Conservation (phyloP, 352 stramenopile genomes). For the Phytophthora lateralis region DNA sequence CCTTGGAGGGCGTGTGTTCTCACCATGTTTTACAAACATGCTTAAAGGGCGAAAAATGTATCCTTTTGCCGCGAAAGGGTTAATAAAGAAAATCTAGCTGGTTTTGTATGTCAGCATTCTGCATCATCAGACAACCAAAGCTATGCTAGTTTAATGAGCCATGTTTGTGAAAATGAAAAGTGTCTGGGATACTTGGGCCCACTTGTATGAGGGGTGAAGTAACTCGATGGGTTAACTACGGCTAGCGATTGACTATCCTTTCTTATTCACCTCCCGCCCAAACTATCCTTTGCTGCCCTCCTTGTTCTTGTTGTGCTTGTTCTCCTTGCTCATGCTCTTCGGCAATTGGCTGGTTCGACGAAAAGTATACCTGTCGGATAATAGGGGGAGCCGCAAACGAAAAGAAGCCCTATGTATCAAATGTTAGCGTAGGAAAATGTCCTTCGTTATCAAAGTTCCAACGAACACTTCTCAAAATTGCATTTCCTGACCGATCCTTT, state of each 20-base stretch:
- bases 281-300: neutral
- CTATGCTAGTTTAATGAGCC: too few relatives aligned
- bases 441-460: too few relatives aligned
- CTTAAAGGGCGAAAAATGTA: neutral
- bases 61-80: neutral
- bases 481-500: neutral
- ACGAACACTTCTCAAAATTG: too few relatives aligned
- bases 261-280: neutral
- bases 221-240: too few relatives aligned
- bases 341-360: neutral
- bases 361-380: neutral
- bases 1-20: neutral
- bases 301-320: neutral
- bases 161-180: too few relatives aligned
- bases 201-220: too few relatives aligned
- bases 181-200: too few relatives aligned
- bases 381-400: neutral
- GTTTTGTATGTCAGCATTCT: too few relatives aligned
- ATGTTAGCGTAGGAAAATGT: too few relatives aligned
- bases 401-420: too few relatives aligned
- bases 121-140: too few relatives aligned
- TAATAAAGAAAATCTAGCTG: too few relatives aligned
- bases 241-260: neutral
- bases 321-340: neutral
- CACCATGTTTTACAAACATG: neutral